phyloP scores from a whole-genome alignment of 108 stramenopile genomes.

The Cyclostephanos tholiformis region DNA sequence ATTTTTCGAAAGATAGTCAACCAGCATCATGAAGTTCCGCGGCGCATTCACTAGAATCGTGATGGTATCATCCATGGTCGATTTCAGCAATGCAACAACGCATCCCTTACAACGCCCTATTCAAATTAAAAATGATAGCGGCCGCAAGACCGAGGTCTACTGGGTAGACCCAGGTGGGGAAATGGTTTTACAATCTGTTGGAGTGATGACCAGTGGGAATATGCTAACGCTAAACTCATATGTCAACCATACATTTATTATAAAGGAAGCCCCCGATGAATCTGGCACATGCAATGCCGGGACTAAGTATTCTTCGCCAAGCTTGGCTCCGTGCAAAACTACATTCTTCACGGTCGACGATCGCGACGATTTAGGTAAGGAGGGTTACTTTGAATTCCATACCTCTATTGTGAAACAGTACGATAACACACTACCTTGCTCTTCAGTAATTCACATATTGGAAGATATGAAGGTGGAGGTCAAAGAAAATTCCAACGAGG shows the following conservation, averaged over 20 bases:
- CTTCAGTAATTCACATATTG: slow-evolving; percentile 36
- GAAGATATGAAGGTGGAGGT: slow-evolving; percentile 45
- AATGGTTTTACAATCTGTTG: slow-evolving; percentile 26
- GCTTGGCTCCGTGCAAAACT: slow-evolving; percentile 40
- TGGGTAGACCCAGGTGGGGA: slow-evolving; percentile 67
- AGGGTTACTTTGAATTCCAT: background rate
- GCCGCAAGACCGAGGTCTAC: slow-evolving; percentile 52
- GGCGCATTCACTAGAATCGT: slow-evolving; percentile 2
- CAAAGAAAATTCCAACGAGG: slow-evolving; percentile 35
- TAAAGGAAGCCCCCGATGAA: slow-evolving; percentile 48
- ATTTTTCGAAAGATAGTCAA: background rate
- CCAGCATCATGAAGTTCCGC: slow-evolving; percentile 9
- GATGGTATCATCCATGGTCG: slow-evolving; percentile 7
- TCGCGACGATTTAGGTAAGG: slow-evolving; percentile 50
- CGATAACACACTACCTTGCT: background rate
- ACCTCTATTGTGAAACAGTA: background rate
- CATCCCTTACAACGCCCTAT: slow-evolving; percentile 29
- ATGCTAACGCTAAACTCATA: slow-evolving; percentile 52
- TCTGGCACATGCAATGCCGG: slow-evolving; percentile 36
- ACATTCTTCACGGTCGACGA: slow-evolving; percentile 51
- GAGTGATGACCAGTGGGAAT: slow-evolving; percentile 45
- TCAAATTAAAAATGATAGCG: slow-evolving; percentile 54
- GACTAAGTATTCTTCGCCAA: slow-evolving; percentile 15
- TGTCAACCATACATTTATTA: slow-evolving; percentile 77
- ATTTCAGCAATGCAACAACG: slow-evolving; percentile 6